Base-by-base conservation (phyloP, 2,329 filamentous ascomycete species). In the Trichoderma gracile region DNA sequence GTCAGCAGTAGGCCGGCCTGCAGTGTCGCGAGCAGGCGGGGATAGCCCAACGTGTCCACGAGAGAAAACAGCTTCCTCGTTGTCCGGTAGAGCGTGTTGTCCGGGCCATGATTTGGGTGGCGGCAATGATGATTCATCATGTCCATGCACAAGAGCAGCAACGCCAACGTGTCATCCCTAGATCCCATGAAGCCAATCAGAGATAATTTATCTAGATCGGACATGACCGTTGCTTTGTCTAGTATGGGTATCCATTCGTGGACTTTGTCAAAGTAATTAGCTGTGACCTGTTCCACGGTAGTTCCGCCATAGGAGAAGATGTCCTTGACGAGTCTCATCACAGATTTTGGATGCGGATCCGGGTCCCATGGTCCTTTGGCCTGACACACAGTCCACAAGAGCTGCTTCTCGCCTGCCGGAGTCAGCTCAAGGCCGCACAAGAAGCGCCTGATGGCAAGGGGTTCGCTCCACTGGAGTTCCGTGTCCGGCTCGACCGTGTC, bases 131-230 rank as follows among this genome's bases (percentile, higher is more conserved):
- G 62, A 5, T 19, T 60, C n/a, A 64, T 15, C 38, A 64, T 19
- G 40, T 42, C 40, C 54, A 64, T 58, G 55, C 54, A 64, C 14
- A 64, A 12, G 15, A 64, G 38, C 10, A 64, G n/a, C 23, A 64
- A 10, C 23, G 54, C 53, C n/a, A 46, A 6, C 15, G 19, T 1
- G 14, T 60, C 40, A 14, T 64, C 5, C 33, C 15, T 21, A 4
- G 25, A 2, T 3, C 43, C 25, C 3, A 25, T 6, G 5, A 10
- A 14, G 33, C 30, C 3, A 5, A 19, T 5, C 3, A 33, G 42
- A 9, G 30, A 33, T 33, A 38, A 40, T 12, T 33, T 14, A 17
- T 21, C 1, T 14, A 56, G 5, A 8, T 10, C 49, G 21, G 42
- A 21, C 17, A 9, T 49, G 43, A 25, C 17, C 1, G 6, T 49